Percentiles rank a stretch among this genome's conserved stretches.
Conservation (phyloP, 805 yeast species). For the Saturnispora kantuleensis region DNA sequence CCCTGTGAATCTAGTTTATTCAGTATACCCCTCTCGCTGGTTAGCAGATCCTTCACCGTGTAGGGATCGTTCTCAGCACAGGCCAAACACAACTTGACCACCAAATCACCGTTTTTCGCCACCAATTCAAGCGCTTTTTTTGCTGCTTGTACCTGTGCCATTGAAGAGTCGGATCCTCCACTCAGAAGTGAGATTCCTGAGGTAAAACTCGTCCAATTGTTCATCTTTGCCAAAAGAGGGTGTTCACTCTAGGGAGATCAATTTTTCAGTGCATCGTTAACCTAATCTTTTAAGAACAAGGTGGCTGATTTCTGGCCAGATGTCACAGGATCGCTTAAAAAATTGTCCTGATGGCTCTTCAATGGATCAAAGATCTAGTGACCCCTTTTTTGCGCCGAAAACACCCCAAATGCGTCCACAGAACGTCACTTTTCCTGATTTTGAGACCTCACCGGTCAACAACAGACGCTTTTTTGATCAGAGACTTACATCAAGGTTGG, state of each 20-base stretch:
- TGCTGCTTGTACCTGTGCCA: slow-evolving; percentile 28
- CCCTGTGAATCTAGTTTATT: slow-evolving; percentile 31
- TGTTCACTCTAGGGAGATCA: too few species aligned
- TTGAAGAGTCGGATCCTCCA: slow-evolving; percentile 18
- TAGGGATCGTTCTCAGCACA: slow-evolving; percentile 30
- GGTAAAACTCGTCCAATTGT: too few species aligned
- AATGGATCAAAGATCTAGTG: too few species aligned
- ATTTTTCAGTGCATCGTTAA: too few species aligned
- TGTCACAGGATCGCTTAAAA: too few species aligned
- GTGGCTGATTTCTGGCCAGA: too few species aligned
- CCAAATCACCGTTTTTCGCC: slow-evolving; percentile 21
- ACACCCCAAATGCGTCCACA: not conserved
- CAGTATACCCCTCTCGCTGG: slow-evolving; percentile 15
- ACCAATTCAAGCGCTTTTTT: slow-evolving; percentile 26
- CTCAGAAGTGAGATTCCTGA: too few species aligned
- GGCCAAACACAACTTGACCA: slow-evolving; percentile 26
- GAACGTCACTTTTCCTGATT: not conserved
- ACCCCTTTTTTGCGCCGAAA: not conserved
- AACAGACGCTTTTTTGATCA: slow-evolving; percentile 1
- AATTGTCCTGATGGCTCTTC: too few species aligned
- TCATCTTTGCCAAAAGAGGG: too few species aligned
- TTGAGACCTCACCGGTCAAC: not conserved
- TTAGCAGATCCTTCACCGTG: slow-evolving; percentile 21
- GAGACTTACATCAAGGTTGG: not conserved
- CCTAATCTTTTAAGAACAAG: too few species aligned